phyloP scores from a whole-genome alignment of 306 rosid species.

The Fagus sylvatica region DNA sequence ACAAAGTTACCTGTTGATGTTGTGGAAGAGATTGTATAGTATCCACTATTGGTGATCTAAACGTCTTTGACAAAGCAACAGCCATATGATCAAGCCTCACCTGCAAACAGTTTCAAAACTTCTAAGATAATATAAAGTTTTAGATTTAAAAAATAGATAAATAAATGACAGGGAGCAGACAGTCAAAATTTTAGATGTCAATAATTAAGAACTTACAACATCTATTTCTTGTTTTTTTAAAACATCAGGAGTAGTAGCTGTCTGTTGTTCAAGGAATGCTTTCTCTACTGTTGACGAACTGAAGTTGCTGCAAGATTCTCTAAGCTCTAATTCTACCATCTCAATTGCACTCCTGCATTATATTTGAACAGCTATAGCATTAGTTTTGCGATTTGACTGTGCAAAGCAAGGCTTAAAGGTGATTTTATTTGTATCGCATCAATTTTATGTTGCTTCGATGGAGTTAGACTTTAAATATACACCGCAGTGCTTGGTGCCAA shows the following conservation, averaged over 20 bases:
- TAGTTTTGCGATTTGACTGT: slow-evolving; percentile 1
- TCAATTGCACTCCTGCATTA: slow-evolving; percentile 81
- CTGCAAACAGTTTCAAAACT: slow-evolving; percentile 46
- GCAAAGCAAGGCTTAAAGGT: background rate
- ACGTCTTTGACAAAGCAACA: slow-evolving; percentile 79
- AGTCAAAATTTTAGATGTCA: background rate
- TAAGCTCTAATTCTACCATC: slow-evolving; percentile 67
- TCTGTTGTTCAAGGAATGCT: slow-evolving; percentile 36
- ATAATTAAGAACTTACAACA: slow-evolving; percentile 42
- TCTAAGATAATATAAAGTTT: background rate
- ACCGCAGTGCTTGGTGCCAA: background rate
- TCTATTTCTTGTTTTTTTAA: slow-evolving; percentile 46
- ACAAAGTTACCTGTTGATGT: slow-evolving; percentile 83
- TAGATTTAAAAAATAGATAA: background rate
- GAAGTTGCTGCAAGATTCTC: slow-evolving; percentile 43
- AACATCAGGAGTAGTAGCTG: slow-evolving; percentile 30
- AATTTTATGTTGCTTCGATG: background rate
- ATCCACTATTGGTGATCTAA: slow-evolving; percentile 75
- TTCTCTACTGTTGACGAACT: slow-evolving; percentile 38
- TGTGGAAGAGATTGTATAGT: slow-evolving; percentile 92
- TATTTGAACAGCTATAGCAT: background rate
- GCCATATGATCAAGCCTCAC: slow-evolving; percentile 89
- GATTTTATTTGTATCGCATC: background rate
- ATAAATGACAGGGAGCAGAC: too few relatives aligned
- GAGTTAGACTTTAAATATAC: background rate